Conservation (phyloP, 495 filamentous ascomycete genomes). For the Aspergillus panamensis region DNA sequence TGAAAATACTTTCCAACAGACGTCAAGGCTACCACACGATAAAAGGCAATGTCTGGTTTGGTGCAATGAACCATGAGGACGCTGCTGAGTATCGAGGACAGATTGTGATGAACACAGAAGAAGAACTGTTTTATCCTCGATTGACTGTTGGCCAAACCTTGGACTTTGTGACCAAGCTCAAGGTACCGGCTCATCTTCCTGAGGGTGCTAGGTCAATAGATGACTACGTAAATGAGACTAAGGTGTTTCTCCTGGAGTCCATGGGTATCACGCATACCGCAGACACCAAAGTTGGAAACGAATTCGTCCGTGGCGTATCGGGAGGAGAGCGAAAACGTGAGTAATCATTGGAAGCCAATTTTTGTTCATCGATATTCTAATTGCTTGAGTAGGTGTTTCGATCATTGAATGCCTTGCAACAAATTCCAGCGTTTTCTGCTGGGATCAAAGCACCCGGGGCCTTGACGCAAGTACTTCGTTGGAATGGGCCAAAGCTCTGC, state of each 20-base stretch:
- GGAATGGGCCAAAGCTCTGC: conserved; percentile 46
- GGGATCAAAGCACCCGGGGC: conserved; percentile 60
- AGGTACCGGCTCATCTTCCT: conserved; percentile 35
- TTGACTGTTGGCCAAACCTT: conserved; percentile 64
- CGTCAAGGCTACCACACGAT: conserved; percentile 53
- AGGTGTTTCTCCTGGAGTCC: conserved; percentile 68
- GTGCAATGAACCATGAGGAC: conserved; percentile 50
- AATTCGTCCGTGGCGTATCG: conserved; percentile 76
- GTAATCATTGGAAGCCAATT: no score
- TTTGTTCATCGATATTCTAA: background rate
- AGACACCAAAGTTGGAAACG: conserved; percentile 78
- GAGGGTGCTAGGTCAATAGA: conserved; percentile 41
- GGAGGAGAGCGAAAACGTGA: conserved; percentile 74
- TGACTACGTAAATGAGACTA: conserved; percentile 47
- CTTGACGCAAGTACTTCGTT: conserved; percentile 59
- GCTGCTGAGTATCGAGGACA: conserved; percentile 58
- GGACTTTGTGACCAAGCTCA: conserved; percentile 54
- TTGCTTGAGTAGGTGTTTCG: conserved; percentile 45
- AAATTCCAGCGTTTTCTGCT: conserved; percentile 57
- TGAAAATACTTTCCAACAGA: conserved; percentile 60
- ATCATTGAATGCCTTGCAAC: conserved; percentile 64
- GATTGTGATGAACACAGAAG: conserved; percentile 60
- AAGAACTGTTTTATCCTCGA: conserved; percentile 61
- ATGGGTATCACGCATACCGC: conserved; percentile 74
- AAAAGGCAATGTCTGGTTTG: conserved; percentile 55